phyloP scores from a whole-genome alignment of 1,284 basidiomycete species.

The Cryptococcus floricola region DNA sequence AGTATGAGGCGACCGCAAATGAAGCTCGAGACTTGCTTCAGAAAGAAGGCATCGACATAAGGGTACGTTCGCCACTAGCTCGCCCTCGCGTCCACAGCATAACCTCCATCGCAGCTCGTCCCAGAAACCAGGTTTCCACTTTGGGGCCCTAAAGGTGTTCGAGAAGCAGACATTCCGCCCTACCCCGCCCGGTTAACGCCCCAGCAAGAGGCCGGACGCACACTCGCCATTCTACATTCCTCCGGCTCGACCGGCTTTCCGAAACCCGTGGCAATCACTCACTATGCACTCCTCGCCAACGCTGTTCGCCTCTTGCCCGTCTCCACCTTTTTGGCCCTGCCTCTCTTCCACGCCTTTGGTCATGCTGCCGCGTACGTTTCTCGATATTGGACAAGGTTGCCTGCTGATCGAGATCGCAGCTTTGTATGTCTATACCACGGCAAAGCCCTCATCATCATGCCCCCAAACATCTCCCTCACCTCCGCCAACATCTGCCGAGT shows the following conservation, averaged over 20 bases:
- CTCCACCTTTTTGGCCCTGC: constrained; percentile 53
- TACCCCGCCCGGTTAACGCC: constrained; percentile 51
- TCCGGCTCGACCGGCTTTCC: constrained; percentile 58
- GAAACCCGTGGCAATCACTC: constrained; percentile 44
- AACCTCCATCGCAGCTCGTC: constrained; percentile 24
- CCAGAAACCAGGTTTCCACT: constrained; percentile 52
- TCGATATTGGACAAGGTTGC: too few relatives aligned
- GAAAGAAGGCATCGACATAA: constrained; percentile 41
- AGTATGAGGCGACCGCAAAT: constrained; percentile 46
- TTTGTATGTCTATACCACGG: constrained; percentile 51
- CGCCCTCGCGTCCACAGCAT: background rate
- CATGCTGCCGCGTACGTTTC: constrained; percentile 52
- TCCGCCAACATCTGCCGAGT: constrained; percentile 51
- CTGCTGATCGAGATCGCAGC: constrained; percentile 10
- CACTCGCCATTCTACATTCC: constrained; percentile 60
- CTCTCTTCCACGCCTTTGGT: constrained; percentile 54
- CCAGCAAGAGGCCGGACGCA: constrained; percentile 52
- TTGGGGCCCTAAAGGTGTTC: constrained; percentile 50
- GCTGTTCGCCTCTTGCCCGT: constrained; percentile 40
- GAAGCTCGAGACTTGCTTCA: constrained; percentile 44
- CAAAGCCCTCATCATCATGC: constrained; percentile 56
- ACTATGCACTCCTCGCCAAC: constrained; percentile 45
- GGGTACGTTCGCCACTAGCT: constrained; percentile 6
- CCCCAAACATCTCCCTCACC: constrained; percentile 56
- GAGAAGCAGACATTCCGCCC: constrained; percentile 41